Percentiles rank a stretch among this genome's conserved stretches.
These are phyloP conservation scores for Cutaneotrichosporon sp. DNA, from an alignment of 1,284 basidiomycete genomes.

Conservation along the genomic window DNA sequence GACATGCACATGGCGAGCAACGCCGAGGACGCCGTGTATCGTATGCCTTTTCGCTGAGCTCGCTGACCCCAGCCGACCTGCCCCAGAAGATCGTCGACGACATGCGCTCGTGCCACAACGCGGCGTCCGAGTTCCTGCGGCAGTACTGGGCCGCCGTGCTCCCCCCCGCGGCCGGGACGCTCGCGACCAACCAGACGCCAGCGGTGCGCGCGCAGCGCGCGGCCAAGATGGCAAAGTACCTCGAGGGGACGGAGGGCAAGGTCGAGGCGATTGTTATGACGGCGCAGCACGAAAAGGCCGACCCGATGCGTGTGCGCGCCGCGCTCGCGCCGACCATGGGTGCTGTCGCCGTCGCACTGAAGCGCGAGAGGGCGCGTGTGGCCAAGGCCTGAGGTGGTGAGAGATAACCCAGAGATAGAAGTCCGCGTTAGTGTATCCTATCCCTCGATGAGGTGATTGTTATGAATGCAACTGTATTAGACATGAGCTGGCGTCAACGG, in stretches of 20 bases:
- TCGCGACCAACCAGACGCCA: slow-evolving; percentile 35
- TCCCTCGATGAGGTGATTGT: not conserved
- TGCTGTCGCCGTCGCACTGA: slow-evolving; percentile 73
- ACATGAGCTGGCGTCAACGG: too few species aligned
- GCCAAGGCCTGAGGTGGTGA: slow-evolving; percentile 1
- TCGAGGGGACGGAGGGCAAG: slow-evolving; percentile 75
- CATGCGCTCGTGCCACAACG: slow-evolving; percentile 85
- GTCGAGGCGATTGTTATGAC: slow-evolving; percentile 70
- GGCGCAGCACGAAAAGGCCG: slow-evolving; percentile 65
- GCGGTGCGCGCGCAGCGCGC: slow-evolving; percentile 69
- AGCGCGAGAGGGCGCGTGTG: slow-evolving; percentile 12
- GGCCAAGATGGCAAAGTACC: slow-evolving; percentile 79
- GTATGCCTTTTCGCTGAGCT: not conserved
- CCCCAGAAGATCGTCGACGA: slow-evolving; percentile 75
- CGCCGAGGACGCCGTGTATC: slow-evolving; percentile 36
- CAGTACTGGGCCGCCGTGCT: slow-evolving; percentile 93
- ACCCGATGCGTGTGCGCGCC: slow-evolving; percentile 65
- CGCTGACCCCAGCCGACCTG: slow-evolving; percentile 66
- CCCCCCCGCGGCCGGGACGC: slow-evolving; percentile 65
- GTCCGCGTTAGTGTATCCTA: not conserved
- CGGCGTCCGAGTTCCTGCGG: slow-evolving; percentile 91
- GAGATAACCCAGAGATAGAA: too few species aligned
- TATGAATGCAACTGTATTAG: too few species aligned
- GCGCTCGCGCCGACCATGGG: slow-evolving; percentile 76
- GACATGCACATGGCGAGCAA: slow-evolving; percentile 41